Evolutionary conservation across 148 eudicot genomes (phyloP).

Genomic region (Polygonum maritimum): DNA sequence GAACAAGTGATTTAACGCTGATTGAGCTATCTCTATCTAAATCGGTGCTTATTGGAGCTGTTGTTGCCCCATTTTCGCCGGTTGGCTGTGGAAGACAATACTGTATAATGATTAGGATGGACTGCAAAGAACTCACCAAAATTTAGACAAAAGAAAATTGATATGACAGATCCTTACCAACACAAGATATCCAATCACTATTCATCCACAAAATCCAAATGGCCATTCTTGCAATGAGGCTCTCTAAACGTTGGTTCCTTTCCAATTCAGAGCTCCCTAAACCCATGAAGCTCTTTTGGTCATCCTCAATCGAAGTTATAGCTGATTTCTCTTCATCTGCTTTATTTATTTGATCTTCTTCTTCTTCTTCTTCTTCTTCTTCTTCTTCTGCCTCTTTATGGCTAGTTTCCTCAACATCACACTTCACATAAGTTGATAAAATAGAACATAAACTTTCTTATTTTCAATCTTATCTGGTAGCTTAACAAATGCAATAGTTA

Average conservation of each 20-base stretch:
- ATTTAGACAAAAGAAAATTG: background rate
- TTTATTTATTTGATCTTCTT: conserved; percentile 24
- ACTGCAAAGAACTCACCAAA: background rate
- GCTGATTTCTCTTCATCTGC: conserved; percentile 33
- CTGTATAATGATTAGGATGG: background rate
- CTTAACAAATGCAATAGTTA: no score
- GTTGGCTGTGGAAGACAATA: conserved; percentile 61
- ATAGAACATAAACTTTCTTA: no score
- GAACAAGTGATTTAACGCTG: conserved; percentile 73
- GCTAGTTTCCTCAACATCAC: conserved; percentile 43
- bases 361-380: no score
- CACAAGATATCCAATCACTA: conserved; percentile 95
- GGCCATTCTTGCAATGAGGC: conserved; percentile 56
- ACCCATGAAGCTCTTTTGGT: conserved; percentile 74
- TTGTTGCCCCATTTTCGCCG: conserved; percentile 97
- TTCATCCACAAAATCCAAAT: no score
- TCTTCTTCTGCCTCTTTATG: conserved; percentile 35
- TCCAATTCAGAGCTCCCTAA: conserved; percentile 68
- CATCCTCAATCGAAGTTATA: conserved; percentile 68
- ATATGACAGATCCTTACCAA: conserved; percentile 41
- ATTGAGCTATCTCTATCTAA: conserved; percentile 68
- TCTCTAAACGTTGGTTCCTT: conserved; percentile 64
- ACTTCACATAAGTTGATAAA: no score
- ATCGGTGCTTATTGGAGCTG: conserved; percentile 89
- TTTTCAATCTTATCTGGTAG: background rate